Base-by-base conservation (phyloP, 2,329 filamentous ascomycete species). In the Didymellaceae sp. region DNA sequence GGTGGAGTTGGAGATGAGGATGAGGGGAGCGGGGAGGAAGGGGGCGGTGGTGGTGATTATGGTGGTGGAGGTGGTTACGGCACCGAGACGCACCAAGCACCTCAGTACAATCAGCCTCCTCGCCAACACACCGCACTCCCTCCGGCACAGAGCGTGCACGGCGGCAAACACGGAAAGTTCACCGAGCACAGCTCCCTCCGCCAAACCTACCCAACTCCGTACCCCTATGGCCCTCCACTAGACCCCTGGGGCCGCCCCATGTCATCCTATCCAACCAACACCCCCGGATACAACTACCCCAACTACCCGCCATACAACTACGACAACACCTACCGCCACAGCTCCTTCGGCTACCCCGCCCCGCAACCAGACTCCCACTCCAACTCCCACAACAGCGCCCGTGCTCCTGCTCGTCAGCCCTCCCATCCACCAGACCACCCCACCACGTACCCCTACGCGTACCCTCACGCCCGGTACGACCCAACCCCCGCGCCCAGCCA, bases 1-100 rank as follows among this genome's bases (percentile, higher is more conserved):
- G 44, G 30, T 6, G 51, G 38, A 7, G 51, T 45, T 5, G 57
- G 37, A 9, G 21, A 54, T 10, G 52, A 55, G 14, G 58, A 52
- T 16, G 41, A 21, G 10, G 47, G 32, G 8, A 43, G 52, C 24
- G 24, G 45, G 1, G 33, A 47, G 2, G 41, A 39, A n/a, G 49
- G 55, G 5, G 59, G 42, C 16, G 18, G 33, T 14, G 45, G 55
- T 8, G 58, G 40, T 18, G 43, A 45, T 3, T 45, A 52, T 8
- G 48, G 47, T 14, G 42, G 55, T 0, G 31, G 52, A 2, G 41
- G 40, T 4, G 53, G 48, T 4, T 45, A 54, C 0, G 20, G 5
- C 13, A 20, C n/a, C 11, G 45, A 48, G 6, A 39, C 10, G 22
- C 22, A 53, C 5, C 34, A 37, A 21, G 34, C 13, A 9, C 17